Percentiles rank a stretch among this genome's conserved stretches.
Evolutionary conservation across 1,284 basidiomycete species (phyloP).

Genomic region (Trametes pubescens): DNA sequence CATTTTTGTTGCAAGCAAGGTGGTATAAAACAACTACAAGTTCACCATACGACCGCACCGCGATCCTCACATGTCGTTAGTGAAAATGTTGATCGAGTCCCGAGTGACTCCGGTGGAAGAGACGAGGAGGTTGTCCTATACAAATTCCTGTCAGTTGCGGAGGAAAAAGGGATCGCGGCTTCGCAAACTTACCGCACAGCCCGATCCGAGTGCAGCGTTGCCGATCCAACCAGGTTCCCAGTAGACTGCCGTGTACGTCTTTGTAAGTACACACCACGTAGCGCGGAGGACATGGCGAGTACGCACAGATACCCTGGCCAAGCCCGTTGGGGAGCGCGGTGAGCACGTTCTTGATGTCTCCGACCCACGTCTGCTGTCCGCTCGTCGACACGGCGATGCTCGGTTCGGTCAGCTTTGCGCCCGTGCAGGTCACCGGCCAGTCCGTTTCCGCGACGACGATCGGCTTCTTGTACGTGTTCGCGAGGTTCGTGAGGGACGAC

Average conservation of each 20-base stretch:
- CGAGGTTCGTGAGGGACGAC: constrained; percentile 58
- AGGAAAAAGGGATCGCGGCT: neutral
- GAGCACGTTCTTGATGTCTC: constrained; percentile 58
- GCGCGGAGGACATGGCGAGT: neutral
- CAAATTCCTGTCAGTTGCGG: constrained; percentile 5
- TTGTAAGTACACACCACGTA: neutral
- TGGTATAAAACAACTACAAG: neutral
- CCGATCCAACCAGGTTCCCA: constrained; percentile 75
- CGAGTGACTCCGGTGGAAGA: constrained; percentile 42
- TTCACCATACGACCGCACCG: neutral
- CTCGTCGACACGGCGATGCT: constrained; percentile 57
- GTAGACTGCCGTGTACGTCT: constrained; percentile 49
- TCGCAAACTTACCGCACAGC: constrained; percentile 54
- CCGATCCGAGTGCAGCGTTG: constrained; percentile 61
- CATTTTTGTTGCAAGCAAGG: no score
- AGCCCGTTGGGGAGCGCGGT: constrained; percentile 53
- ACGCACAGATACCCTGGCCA: constrained; percentile 49
- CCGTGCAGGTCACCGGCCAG: constrained; percentile 63
- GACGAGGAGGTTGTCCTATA: constrained; percentile 47
- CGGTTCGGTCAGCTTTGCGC: constrained; percentile 55
- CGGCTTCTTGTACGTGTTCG: constrained; percentile 59
- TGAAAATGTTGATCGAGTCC: constrained; percentile 46
- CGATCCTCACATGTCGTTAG: constrained; percentile 25
- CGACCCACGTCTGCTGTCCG: constrained; percentile 64
- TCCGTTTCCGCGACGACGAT: constrained; percentile 71